A percentile compares a stretch with the other conserved stretches of the same genome.
phyloP scores from a whole-genome alignment of 768 basidiomycete species.

The Rhodotorula diobovata region DNA sequence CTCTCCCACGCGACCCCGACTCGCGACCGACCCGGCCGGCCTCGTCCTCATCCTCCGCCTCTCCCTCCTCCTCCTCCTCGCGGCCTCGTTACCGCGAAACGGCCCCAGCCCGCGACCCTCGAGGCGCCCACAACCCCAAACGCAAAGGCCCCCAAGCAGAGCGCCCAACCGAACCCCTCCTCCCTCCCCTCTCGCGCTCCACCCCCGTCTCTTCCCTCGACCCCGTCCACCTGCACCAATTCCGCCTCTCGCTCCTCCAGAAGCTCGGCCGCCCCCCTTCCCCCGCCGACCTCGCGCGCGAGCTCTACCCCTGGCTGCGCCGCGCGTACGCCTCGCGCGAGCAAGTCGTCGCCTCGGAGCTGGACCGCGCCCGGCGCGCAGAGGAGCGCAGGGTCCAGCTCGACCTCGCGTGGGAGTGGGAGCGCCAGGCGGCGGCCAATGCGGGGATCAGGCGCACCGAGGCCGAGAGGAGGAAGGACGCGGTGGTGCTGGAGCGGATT shows the following conservation, averaged over 20 bases:
- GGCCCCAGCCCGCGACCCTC: background rate
- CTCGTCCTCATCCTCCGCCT: background rate
- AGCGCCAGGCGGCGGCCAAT: background rate
- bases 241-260: background rate
- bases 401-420: conserved; percentile 27
- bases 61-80: background rate
- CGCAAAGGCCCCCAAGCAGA: too few species aligned
- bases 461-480: background rate
- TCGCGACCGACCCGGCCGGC: background rate
- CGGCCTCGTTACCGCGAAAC: background rate
- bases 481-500: background rate
- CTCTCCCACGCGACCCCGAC: background rate
- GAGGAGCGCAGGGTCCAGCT: background rate
- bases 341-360: background rate
- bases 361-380: background rate
- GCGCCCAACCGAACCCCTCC: background rate
- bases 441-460: background rate
- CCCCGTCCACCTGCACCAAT: background rate
- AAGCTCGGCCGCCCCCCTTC: background rate
- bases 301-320: background rate
- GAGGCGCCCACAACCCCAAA: too few species aligned
- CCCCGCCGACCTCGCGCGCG: background rate
- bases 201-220: background rate
- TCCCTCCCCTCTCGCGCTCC: background rate
- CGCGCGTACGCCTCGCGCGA: background rate